Evolutionary conservation across 192 early-diverging fungal species (phyloP).

Genomic region (Podila verticillata): DNA sequence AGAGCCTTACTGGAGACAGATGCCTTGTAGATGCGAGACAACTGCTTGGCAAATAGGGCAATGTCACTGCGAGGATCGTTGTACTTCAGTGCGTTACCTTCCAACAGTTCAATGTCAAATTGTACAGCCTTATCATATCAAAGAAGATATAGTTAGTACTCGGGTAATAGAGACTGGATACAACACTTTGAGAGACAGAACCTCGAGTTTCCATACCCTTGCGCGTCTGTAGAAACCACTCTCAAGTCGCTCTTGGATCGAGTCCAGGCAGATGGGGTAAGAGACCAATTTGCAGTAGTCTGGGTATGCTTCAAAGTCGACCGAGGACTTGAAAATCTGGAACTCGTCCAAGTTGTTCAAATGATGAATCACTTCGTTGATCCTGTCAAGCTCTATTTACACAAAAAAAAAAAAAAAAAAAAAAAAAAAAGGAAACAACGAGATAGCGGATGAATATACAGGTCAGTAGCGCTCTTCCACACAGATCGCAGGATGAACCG

Average conservation of each 20-base stretch:
- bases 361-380: constrained; percentile 55
- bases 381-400: constrained; percentile 32
- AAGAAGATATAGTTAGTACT: background rate
- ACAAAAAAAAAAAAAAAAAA: constrained; percentile 25
- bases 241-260: constrained; percentile 63
- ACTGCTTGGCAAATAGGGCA: constrained; percentile 49
- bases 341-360: constrained; percentile 55
- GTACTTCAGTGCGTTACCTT: constrained; percentile 72
- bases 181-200: too few relatives aligned
- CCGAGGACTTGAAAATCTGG: constrained; percentile 68
- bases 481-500: background rate
- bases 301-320: constrained; percentile 69
- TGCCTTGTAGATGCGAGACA: constrained; percentile 57
- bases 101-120: constrained; percentile 74
- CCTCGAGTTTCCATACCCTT: constrained; percentile 48
- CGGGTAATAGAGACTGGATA: background rate
- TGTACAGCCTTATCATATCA: constrained; percentile 57
- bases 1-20: constrained; percentile 52
- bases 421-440: constrained; percentile 22
- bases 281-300: constrained; percentile 71
- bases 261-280: constrained; percentile 77
- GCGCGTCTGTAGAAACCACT: constrained; percentile 69
- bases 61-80: constrained; percentile 65
- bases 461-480: background rate
- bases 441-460: background rate